A percentile compares a stretch with the other conserved stretches of the same genome.
Conservation (phyloP, 495 filamentous ascomycete genomes). For the Hypoxylon cercidicola region DNA sequence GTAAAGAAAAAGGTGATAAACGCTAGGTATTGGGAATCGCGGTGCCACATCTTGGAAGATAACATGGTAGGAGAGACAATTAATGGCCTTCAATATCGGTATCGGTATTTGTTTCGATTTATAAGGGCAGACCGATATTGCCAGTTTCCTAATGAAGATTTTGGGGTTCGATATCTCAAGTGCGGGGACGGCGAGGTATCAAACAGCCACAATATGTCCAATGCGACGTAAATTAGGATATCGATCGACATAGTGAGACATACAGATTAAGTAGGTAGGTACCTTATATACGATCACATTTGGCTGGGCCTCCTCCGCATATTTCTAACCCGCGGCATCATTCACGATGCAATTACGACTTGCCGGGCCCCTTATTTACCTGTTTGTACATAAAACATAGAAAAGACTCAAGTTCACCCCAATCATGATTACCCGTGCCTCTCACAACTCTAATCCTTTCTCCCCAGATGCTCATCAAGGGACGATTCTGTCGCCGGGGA, state of each 20-base stretch:
- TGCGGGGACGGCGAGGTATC: no score
- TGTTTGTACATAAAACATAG: slow-evolving; percentile 10
- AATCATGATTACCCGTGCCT: background rate
- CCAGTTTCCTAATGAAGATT: no score
- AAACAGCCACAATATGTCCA: no score
- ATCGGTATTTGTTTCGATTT: background rate
- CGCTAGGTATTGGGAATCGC: background rate
- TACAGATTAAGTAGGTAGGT: no score
- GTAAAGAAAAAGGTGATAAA: slow-evolving; percentile 14
- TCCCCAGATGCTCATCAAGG: slow-evolving; percentile 44
- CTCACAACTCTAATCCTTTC: slow-evolving; percentile 30
- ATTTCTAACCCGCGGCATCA: no score
- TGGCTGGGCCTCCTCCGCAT: no score
- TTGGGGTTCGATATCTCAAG: no score
- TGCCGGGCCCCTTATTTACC: background rate
- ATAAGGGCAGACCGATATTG: no score
- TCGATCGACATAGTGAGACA: no score
- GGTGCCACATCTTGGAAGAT: slow-evolving; percentile 15
- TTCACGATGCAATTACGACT: no score
- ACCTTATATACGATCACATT: no score
- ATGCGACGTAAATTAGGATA: no score
- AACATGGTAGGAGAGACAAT: background rate
- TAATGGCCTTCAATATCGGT: background rate
- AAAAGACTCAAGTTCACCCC: background rate
- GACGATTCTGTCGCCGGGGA: slow-evolving; percentile 36